Percentiles rank a stretch among this genome's conserved stretches.
Conservation (phyloP, 768 basidiomycete genomes). For the Lactarius akahatsu region DNA sequence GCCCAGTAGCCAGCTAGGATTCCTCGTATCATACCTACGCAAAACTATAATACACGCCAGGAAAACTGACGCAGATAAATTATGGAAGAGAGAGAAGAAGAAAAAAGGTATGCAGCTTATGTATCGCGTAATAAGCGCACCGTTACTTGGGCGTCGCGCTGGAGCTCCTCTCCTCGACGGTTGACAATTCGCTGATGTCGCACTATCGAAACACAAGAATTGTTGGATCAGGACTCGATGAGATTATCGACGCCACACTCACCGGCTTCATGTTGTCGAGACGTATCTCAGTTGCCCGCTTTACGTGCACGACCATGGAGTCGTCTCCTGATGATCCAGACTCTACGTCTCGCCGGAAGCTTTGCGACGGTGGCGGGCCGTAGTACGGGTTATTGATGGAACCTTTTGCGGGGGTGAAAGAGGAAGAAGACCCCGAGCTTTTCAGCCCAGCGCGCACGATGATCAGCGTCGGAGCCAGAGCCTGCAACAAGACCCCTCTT, state of each 20-base stretch:
- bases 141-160: not conserved
- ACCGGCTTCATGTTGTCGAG: not conserved
- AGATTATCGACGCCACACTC: not conserved
- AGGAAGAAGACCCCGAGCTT: not conserved
- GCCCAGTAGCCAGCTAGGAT: not conserved
- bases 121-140: not conserved
- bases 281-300: slow-evolving; percentile 14
- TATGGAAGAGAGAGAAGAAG: not conserved
- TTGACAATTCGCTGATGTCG: not conserved
- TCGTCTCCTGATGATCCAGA: not conserved
- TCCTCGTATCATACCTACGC: not conserved
- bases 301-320: not conserved
- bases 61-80: not conserved
- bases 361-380: not conserved
- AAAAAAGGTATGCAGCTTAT: not conserved
- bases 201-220: not conserved
- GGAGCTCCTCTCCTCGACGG: not conserved
- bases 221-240: not conserved
- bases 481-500: not conserved
- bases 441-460: slow-evolving; percentile 16
- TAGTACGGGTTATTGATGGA: not conserved
- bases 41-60: not conserved
- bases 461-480: slow-evolving; percentile 19
- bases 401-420: slow-evolving; percentile 1
- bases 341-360: not conserved